Evolutionary conservation across 441 rosid genomes (phyloP).

Genomic region (Corymbia citriodora): DNA sequence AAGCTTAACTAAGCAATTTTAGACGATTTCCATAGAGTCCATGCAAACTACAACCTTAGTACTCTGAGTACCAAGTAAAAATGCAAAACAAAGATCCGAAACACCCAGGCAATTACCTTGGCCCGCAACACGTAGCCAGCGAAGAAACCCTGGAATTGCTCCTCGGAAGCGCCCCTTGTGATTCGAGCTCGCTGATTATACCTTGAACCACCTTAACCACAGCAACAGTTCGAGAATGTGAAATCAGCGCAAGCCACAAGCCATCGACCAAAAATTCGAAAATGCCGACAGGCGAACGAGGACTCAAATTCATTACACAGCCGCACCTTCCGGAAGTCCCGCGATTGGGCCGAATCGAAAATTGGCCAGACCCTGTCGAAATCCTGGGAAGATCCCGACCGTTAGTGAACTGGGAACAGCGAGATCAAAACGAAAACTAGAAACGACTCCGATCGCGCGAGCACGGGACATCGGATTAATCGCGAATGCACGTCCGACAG

Average conservation of each 20-base stretch:
- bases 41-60: background rate
- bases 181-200: slow-evolving; percentile 95
- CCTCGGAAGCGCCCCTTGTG: slow-evolving; percentile 99
- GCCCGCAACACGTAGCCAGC: slow-evolving; percentile 98
- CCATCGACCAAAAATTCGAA: background rate
- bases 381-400: slow-evolving; percentile 71
- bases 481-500: background rate
- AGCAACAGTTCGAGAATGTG: background rate
- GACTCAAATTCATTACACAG: background rate
- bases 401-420: slow-evolving; percentile 2
- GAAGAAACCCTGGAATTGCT: slow-evolving; percentile 99
- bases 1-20: slow-evolving; percentile 2
- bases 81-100: background rate
- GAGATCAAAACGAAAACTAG: background rate
- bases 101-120: slow-evolving; percentile 47
- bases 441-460: background rate
- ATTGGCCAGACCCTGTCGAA: slow-evolving; percentile 99
- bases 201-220: slow-evolving; percentile 87
- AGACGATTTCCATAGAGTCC: background rate
- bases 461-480: background rate
- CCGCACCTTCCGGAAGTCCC: slow-evolving; percentile 92
- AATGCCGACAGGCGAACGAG: background rate
- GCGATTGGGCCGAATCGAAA: slow-evolving; percentile 98
- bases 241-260: background rate
- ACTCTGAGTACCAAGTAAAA: background rate